These are phyloP conservation scores for Boletus sp. DNA, from an alignment of 768 basidiomycete genomes.

Conservation along the genomic window DNA sequence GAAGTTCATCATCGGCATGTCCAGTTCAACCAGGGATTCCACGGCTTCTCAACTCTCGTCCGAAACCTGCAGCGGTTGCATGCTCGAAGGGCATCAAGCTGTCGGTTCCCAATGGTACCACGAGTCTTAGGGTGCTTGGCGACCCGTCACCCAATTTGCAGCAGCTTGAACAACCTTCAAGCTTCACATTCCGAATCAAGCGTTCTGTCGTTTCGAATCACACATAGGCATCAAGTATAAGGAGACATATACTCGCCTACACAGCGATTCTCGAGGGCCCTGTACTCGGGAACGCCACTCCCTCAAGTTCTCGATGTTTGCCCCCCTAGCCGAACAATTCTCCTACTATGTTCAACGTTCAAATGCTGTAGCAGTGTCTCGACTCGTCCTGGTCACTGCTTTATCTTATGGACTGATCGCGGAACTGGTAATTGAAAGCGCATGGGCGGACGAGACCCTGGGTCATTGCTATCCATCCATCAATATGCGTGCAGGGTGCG, in stretches of 20 bases:
- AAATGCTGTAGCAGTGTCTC: not conserved
- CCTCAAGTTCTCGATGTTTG: not conserved
- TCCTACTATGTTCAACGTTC: not conserved
- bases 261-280: not conserved
- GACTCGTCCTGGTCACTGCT: not conserved
- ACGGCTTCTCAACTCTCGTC: not conserved
- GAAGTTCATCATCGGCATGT: not conserved
- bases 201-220: not conserved
- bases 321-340: not conserved
- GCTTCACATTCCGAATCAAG: too few relatives aligned
- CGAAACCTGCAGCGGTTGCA: too few relatives aligned
- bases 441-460: not conserved
- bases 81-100: not conserved
- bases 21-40: not conserved
- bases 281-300: conserved; percentile 5
- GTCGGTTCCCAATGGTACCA: not conserved
- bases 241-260: conserved; percentile 10
- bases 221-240: not conserved
- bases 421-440: not conserved
- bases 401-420: not conserved
- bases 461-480: not conserved
- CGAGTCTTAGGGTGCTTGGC: not conserved
- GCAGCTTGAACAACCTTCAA: not conserved
- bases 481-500: not conserved
- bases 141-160: not conserved